Evolutionary conservation across 495 filamentous ascomycete genomes (phyloP).

Genomic region (Hypoxylon lienhwacheense): DNA sequence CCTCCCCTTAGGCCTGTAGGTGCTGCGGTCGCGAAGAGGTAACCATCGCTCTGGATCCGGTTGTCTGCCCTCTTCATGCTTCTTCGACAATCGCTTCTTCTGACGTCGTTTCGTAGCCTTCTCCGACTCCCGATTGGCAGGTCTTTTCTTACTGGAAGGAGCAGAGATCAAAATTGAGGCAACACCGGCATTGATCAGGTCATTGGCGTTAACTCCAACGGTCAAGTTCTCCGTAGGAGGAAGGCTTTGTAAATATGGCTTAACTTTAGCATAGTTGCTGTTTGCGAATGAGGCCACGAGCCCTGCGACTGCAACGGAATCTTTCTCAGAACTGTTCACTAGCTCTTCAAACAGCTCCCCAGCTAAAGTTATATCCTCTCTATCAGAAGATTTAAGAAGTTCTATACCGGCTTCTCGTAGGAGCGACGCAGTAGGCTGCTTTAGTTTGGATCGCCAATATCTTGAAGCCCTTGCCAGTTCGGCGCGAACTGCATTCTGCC

Average conservation of each 20-base stretch:
- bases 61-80: constrained; percentile 71
- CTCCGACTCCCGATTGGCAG: constrained; percentile 60
- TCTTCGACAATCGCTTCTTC: constrained; percentile 74
- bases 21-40: constrained; percentile 82
- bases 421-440: constrained; percentile 55
- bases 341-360: constrained; percentile 74
- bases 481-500: constrained; percentile 68
- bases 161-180: constrained; percentile 55
- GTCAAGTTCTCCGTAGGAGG: constrained; percentile 68
- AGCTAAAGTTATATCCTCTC: constrained; percentile 66
- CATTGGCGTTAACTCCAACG: constrained; percentile 63
- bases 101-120: constrained; percentile 65
- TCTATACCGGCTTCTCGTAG: constrained; percentile 78
- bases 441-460: constrained; percentile 68
- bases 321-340: constrained; percentile 60
- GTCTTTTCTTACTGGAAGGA: constrained; percentile 57
- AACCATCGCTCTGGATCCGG: constrained; percentile 92
- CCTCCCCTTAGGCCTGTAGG: constrained; percentile 84
- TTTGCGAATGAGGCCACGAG: constrained; percentile 82
- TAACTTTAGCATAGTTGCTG: constrained; percentile 60
- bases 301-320: constrained; percentile 72
- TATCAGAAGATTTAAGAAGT: constrained; percentile 71
- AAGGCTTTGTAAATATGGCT: constrained; percentile 63
- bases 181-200: constrained; percentile 78
- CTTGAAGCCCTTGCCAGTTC: constrained; percentile 78